Conservation (phyloP, 495 filamentous ascomycete species). For the Beverwykella pulmonaria region DNA sequence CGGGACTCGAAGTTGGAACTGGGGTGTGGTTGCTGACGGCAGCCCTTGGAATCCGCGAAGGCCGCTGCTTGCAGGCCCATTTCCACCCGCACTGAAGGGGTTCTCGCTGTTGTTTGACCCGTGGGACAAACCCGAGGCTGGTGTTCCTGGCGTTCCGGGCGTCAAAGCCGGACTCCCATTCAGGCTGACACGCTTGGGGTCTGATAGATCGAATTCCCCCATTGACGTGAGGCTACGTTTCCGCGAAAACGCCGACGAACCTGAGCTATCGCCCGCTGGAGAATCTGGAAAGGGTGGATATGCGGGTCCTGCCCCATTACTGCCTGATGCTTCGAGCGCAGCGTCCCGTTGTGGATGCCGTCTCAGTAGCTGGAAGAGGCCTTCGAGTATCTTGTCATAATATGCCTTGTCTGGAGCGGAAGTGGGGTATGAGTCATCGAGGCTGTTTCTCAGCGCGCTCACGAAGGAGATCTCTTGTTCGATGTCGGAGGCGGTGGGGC, state of each 20-base stretch:
- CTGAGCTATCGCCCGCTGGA: not conserved
- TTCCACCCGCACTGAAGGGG: too few species aligned
- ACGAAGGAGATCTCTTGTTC: not conserved
- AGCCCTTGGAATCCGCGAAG: not conserved
- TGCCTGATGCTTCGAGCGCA: not conserved
- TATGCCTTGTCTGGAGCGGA: not conserved
- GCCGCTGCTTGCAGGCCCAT: not conserved
- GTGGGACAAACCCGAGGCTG: too few species aligned
- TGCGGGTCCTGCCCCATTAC: not conserved
- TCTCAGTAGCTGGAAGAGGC: not conserved
- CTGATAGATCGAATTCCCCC: constrained; percentile 1
- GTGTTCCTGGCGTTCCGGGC: constrained; percentile 5
- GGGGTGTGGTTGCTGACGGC: not conserved
- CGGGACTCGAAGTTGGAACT: not conserved
- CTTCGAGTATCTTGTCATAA: not conserved
- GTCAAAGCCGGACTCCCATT: constrained; percentile 22
- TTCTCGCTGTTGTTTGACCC: too few species aligned
- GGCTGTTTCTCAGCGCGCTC: not conserved
- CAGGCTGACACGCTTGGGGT: constrained; percentile 21
- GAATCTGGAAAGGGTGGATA: not conserved
- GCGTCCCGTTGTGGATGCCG: not conserved
- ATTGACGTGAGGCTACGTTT: constrained; percentile 22
- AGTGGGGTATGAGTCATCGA: not conserved
- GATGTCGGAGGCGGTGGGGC: not conserved
- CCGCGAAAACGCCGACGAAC: constrained; percentile 2